A percentile compares a stretch with the other conserved stretches of the same genome.
These are phyloP conservation scores for Auriculariales sp. DNA, from an alignment of 768 basidiomycete species.

Conservation along the genomic window DNA sequence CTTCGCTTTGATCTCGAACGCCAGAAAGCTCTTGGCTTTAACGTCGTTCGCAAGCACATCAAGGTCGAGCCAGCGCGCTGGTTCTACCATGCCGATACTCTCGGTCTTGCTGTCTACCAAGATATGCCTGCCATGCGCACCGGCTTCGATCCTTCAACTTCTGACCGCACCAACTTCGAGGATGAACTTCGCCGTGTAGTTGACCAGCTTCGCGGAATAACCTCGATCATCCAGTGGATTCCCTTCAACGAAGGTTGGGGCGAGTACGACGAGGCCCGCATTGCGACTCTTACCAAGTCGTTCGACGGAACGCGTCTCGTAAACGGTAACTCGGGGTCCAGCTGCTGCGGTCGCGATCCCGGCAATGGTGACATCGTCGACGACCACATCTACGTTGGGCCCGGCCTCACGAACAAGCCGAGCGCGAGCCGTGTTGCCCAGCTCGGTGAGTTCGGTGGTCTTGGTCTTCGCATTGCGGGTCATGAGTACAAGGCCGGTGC, in stretches of 20 bases:
- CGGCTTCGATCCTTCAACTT: background rate
- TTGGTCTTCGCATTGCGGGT: background rate
- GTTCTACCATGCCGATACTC: background rate
- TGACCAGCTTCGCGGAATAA: background rate
- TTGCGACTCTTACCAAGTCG: background rate
- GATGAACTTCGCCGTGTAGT: background rate
- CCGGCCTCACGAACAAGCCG: background rate
- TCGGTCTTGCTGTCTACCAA: background rate
- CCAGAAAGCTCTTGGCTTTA: background rate
- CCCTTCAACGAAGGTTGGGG: background rate
- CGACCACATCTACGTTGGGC: background rate
- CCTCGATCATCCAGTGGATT: background rate
- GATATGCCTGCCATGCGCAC: background rate
- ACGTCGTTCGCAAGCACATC: background rate
- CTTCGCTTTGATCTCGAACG: background rate
- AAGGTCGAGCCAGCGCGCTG: background rate
- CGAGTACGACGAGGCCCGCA: background rate
- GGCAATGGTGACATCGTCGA: background rate
- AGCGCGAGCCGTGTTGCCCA: background rate
- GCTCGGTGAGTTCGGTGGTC: background rate
- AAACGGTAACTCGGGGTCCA: background rate
- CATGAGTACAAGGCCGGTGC: background rate
- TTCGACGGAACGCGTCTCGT: background rate
- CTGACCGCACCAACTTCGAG: background rate
- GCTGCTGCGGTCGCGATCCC: background rate